Evolutionary conservation across 2,329 filamentous ascomycete genomes (phyloP).

Genomic region (Alternaria sp.): DNA sequence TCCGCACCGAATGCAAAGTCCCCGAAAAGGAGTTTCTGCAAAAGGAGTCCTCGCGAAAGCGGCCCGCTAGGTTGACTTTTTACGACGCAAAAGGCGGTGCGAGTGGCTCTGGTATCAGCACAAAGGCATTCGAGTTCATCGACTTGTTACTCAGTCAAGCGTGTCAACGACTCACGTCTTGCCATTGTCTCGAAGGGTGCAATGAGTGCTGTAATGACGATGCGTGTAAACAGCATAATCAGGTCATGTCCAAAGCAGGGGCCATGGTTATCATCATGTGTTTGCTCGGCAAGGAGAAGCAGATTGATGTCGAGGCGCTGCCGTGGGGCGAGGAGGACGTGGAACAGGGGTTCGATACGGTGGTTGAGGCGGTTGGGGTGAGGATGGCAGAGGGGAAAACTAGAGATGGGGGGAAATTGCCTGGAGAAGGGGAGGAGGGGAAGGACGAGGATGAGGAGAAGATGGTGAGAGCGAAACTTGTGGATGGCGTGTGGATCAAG

Average conservation of each 20-base stretch:
- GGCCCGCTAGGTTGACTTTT: constrained; percentile 88
- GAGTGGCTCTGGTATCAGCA: constrained; percentile 83
- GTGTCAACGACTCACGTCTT: constrained; percentile 76
- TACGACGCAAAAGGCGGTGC: constrained; percentile 94
- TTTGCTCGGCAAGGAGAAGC: constrained; percentile 74
- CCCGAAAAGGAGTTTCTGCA: constrained; percentile 86
- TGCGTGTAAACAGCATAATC: constrained; percentile 82
- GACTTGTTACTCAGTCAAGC: constrained; percentile 80
- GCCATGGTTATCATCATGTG: constrained; percentile 81
- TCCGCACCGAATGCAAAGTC: constrained; percentile 93
- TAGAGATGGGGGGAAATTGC: constrained; percentile 34
- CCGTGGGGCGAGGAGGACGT: constrained; percentile 82
- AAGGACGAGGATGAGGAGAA: constrained; percentile 36
- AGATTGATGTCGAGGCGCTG: constrained; percentile 83
- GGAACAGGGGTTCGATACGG: constrained; percentile 80
- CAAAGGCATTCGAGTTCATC: constrained; percentile 92
- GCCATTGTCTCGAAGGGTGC: constrained; percentile 81
- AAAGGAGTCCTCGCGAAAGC: constrained; percentile 73
- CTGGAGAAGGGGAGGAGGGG: constrained; percentile 63
- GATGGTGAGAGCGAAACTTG: constrained; percentile 55
- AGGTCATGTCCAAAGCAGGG: constrained; percentile 93
- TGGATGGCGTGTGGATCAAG: constrained; percentile 55
- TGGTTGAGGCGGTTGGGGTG: constrained; percentile 76
- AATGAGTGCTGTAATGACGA: constrained; percentile 89
- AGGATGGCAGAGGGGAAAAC: constrained; percentile 48